These are phyloP conservation scores for Crithidia bombi DNA, from an alignment of 208 protist species.

Conservation along the genomic window DNA sequence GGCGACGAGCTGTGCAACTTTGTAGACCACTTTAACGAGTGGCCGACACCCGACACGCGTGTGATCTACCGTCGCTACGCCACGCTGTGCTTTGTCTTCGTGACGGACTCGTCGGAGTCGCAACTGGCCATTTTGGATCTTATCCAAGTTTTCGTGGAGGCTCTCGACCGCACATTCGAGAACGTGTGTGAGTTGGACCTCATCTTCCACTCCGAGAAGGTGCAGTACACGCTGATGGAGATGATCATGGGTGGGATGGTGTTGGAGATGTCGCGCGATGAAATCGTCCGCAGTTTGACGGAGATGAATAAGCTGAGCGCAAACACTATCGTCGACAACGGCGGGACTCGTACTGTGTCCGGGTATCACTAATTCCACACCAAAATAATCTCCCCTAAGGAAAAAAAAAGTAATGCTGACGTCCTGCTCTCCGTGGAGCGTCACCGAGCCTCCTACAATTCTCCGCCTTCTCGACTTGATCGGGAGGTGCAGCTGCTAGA, in stretches of 20 bases:
- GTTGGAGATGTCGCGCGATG: slow-evolving; percentile 95
- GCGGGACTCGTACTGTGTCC: slow-evolving; percentile 18
- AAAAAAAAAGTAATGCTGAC: no score
- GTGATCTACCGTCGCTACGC: slow-evolving; percentile 98
- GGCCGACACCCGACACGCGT: slow-evolving; percentile 95
- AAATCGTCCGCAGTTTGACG: slow-evolving; percentile 77
- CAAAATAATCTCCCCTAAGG: no score
- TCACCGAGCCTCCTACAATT: no score
- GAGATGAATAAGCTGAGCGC: slow-evolving; percentile 68
- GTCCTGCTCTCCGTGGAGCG: no score
- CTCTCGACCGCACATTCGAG: slow-evolving; percentile 97
- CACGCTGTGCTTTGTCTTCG: slow-evolving; percentile 98
- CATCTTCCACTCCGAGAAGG: slow-evolving; percentile 99
- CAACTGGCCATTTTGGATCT: slow-evolving; percentile 98
- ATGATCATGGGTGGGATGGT: slow-evolving; percentile 98
- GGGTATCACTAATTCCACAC: slow-evolving; percentile 36
- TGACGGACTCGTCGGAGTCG: slow-evolving; percentile 96
- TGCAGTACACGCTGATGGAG: slow-evolving; percentile 97
- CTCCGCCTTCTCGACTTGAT: no score
- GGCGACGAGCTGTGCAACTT: slow-evolving; percentile 97
- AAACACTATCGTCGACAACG: slow-evolving; percentile 8
- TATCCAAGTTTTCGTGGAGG: slow-evolving; percentile 98
- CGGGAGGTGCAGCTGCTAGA: no score
- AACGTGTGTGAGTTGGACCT: slow-evolving; percentile 99
- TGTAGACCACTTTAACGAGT: slow-evolving; percentile 90